Base-by-base conservation (phyloP, 768 basidiomycete species). In the Neoboletus brunneissimus region DNA sequence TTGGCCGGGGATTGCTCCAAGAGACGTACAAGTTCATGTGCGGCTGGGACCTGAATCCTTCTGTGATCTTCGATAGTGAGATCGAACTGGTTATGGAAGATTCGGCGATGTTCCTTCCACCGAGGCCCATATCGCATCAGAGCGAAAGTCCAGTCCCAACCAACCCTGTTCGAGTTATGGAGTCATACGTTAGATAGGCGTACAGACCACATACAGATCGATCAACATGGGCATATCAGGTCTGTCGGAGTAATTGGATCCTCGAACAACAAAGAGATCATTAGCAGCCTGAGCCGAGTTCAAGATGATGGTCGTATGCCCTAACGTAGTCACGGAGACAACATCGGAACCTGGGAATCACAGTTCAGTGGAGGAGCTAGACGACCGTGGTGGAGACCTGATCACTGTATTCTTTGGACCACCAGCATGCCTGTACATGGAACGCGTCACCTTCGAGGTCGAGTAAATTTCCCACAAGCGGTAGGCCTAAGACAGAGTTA, bases 101-200 rank as follows among this genome's bases (percentile, higher is more conserved):
- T 54, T 23, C 45, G 53, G 37, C 53, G 45, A 10, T 54, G 53
- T 31, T 54, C 53, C 35, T 54, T 54, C 53, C 53, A 54, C 18
- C 45, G 27, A 3, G 45, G 29, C 1, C 53, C 53, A 40, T 53
- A 53, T 16, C 53, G 53, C 53, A 53, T 53, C 5, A 53, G 44
- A 9, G 53, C 44, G 4, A 53, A 53, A 15, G 53, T 53, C 53
- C 53, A 53, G 53, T 53, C 44, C 53, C 53, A 53, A 31, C 53
- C 53, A 11, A 53, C 53, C 35, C 53, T 53, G 22, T 29, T 11
- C 35, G 20, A 38, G 15, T 34, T 38, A 31, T 22, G 27, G 40
- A 1, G 13, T 12, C 9, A 13, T 3, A 40, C 25, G 20, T 27
- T 5, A 18, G 1, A 40, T 23, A 4, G 7, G 11, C 1, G 3